Evolutionary conservation across 75 land plant species (phyloP).

Genomic region (Ceratopteris richardii): DNA sequence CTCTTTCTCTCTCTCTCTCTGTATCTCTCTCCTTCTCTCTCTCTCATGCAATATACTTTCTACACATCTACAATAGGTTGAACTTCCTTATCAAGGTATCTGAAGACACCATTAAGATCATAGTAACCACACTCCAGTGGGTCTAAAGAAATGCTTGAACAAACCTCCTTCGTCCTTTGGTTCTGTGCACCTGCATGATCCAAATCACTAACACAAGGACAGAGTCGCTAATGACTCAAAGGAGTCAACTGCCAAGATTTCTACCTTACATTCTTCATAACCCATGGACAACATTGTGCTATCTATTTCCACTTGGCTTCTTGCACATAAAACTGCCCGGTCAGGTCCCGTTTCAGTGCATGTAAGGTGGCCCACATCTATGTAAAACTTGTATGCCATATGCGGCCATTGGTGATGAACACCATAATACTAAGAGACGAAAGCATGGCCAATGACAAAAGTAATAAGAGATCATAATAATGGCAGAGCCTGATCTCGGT

Average conservation of each 20-base stretch:
- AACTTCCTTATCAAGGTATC: conserved; percentile 33
- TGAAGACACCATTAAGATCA: conserved; percentile 51
- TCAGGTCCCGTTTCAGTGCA: conserved; percentile 27
- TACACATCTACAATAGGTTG: conserved; percentile 6
- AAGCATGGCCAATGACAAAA: conserved; percentile 22
- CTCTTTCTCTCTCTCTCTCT: too few relatives aligned
- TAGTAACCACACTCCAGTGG: conserved; percentile 64
- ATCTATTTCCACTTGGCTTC: conserved; percentile 1
- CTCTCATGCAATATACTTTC: too few relatives aligned
- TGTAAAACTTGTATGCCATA: conserved; percentile 32
- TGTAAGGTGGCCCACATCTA: conserved; percentile 26
- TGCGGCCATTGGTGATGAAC: conserved; percentile 29
- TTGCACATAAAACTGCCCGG: conserved; percentile 12
- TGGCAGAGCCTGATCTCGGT: neutral
- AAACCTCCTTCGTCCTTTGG: conserved; percentile 30
- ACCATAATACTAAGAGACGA: conserved; percentile 34
- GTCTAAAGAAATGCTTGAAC: conserved; percentile 61
- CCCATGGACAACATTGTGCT: conserved; percentile 42
- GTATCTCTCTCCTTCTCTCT: too few relatives aligned
- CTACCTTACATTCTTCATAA: conserved; percentile 30
- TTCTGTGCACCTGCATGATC: conserved; percentile 18
- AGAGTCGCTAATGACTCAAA: conserved; percentile 44
- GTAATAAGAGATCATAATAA: neutral
- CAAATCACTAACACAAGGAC: conserved; percentile 61
- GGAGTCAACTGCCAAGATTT: conserved; percentile 57